These are phyloP conservation scores for Urochloa ruziziensis DNA, from an alignment of 176 grass and related monocot species.

Conservation along the genomic window DNA sequence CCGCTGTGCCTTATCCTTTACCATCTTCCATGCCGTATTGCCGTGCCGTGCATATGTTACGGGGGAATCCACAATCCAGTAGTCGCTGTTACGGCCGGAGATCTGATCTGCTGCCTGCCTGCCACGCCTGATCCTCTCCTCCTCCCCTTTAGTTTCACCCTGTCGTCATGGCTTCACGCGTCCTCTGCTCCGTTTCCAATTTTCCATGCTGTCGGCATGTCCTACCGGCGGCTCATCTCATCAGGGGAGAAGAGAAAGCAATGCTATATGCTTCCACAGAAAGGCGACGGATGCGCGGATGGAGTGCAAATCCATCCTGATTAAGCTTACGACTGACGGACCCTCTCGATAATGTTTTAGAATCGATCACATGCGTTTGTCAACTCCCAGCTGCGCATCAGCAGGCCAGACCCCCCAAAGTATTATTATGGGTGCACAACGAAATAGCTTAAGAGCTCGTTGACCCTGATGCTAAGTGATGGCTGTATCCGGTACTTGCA, in stretches of 20 bases:
- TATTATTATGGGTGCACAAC: background rate
- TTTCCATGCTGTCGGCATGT: background rate
- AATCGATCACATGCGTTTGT: slow-evolving; percentile 23
- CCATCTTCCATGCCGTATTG: too few relatives aligned
- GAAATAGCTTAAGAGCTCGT: background rate
- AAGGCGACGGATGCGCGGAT: background rate
- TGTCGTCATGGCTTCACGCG: background rate
- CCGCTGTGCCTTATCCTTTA: too few relatives aligned
- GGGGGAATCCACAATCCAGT: too few relatives aligned
- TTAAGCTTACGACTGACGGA: background rate
- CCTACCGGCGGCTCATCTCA: background rate
- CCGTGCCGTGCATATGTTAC: too few relatives aligned
- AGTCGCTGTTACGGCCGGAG: too few relatives aligned
- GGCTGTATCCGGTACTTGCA: background rate
- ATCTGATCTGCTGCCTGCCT: too few relatives aligned
- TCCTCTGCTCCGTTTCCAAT: background rate
- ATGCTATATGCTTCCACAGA: slow-evolving; percentile 24
- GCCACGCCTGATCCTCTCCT: background rate
- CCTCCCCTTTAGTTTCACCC: background rate
- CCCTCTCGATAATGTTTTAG: background rate
- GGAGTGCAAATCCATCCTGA: slow-evolving; percentile 9
- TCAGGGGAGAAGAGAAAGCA: background rate
- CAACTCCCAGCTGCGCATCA: background rate
- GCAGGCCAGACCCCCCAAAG: background rate
- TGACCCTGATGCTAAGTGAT: background rate